Evolutionary conservation across 176 grass and related monocot species (phyloP).

Genomic region (Tillandsia leiboldiana): DNA sequence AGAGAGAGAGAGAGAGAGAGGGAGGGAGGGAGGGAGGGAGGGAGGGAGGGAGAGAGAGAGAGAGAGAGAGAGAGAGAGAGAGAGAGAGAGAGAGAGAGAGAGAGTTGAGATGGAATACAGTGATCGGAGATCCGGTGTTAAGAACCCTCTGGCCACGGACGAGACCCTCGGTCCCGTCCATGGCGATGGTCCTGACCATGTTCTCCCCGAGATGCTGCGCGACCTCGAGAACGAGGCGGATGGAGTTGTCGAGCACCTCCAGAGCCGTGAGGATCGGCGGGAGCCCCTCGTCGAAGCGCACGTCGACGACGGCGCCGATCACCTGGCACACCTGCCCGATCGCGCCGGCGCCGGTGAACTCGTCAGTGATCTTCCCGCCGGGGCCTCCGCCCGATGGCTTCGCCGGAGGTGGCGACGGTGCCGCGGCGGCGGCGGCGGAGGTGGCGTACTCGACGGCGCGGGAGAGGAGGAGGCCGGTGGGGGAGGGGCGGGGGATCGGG

Average conservation of each 20-base stretch:
- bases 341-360: conserved; percentile 90
- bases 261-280: conserved; percentile 97
- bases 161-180: conserved; percentile 96
- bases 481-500: conserved; percentile 47
- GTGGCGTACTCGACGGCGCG: conserved; percentile 58
- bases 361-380: conserved; percentile 83
- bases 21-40: conserved; percentile 1
- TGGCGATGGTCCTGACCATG: conserved; percentile 93
- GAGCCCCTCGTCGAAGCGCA: conserved; percentile 74
- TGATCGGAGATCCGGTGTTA: conserved; percentile 96
- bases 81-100: conserved; percentile 3
- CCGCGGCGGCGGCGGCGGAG: conserved; percentile 22
- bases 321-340: conserved; percentile 92
- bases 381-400: conserved; percentile 17
- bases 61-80: not conserved
- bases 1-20: conserved; percentile 3
- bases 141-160: conserved; percentile 90
- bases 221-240: conserved; percentile 91
- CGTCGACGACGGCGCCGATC: conserved; percentile 94
- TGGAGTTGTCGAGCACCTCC: conserved; percentile 92
- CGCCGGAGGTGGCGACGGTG: conserved; percentile 12
- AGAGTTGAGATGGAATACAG: conserved; percentile 33
- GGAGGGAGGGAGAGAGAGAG: not conserved
- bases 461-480: conserved; percentile 54
- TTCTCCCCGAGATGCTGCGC: conserved; percentile 94